Evolutionary conservation across 2,329 filamentous ascomycete species (phyloP).

Genomic region (Sarocladiaceae sp.): DNA sequence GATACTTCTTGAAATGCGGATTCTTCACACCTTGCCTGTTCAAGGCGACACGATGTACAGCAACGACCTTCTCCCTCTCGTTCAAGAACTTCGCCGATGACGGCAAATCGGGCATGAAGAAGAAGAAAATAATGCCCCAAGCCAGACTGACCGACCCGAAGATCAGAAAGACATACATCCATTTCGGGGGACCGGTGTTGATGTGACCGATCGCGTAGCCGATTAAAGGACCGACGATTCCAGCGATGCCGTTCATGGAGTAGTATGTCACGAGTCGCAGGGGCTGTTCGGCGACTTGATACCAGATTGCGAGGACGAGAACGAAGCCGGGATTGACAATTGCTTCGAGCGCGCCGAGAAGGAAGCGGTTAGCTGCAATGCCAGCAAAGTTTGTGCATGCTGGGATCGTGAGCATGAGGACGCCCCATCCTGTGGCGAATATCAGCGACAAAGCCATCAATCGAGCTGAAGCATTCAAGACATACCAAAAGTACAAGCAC

Average conservation of each 20-base stretch:
- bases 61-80: constrained; percentile 47
- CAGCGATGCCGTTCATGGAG: constrained; percentile 49
- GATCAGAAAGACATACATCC: constrained; percentile 57
- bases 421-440: constrained; percentile 9
- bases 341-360: constrained; percentile 17
- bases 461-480: too few species aligned
- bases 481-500: not conserved
- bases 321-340: constrained; percentile 28
- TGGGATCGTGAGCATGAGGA: constrained; percentile 11
- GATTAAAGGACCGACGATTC: constrained; percentile 56
- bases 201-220: constrained; percentile 59
- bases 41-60: constrained; percentile 45
- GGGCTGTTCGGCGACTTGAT: constrained; percentile 23
- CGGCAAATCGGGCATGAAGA: constrained; percentile 58
- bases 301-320: constrained; percentile 27
- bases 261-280: constrained; percentile 18
- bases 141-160: constrained; percentile 50
- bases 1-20: constrained; percentile 62
- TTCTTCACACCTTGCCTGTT: constrained; percentile 68
- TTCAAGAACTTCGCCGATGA: constrained; percentile 59
- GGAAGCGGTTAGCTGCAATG: constrained; percentile 22
- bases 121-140: constrained; percentile 53
- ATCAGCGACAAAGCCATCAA: not conserved
- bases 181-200: constrained; percentile 40
- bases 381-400: constrained; percentile 18